Percentiles rank a stretch among this genome's conserved stretches.
Conservation (phyloP, 257 asterid genomes). For the Striga asiatica region DNA sequence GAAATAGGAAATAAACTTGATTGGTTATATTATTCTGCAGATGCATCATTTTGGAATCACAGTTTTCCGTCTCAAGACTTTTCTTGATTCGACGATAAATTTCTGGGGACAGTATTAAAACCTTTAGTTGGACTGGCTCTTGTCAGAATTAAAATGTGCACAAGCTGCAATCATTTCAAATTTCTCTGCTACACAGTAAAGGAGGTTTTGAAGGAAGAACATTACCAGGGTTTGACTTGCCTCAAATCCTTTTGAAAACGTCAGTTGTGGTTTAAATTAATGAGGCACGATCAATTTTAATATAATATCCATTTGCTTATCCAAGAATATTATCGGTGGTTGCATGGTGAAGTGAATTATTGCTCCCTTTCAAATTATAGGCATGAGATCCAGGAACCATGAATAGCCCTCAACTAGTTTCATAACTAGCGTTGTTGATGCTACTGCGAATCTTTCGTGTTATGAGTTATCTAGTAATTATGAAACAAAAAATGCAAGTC, state of each 20-base stretch:
- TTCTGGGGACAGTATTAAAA: background rate
- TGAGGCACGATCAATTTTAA: background rate
- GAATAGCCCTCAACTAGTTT: background rate
- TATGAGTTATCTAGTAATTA: slow-evolving; percentile 9
- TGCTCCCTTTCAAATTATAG: background rate
- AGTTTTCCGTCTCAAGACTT: background rate
- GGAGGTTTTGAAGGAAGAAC: background rate
- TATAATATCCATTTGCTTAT: background rate
- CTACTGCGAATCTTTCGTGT: background rate
- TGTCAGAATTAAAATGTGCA: background rate
- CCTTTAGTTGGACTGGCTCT: background rate
- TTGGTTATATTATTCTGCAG: too few relatives aligned
- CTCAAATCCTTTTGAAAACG: background rate
- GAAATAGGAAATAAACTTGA: background rate
- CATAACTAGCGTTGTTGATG: background rate
- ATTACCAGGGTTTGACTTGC: background rate
- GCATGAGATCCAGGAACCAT: background rate
- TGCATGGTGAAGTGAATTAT: background rate
- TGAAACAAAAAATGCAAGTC: slow-evolving; percentile 5
- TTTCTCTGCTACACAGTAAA: background rate
- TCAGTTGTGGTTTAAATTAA: background rate
- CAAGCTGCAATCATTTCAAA: background rate
- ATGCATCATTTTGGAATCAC: background rate
- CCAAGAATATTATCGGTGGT: background rate
- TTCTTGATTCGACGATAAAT: background rate